Evolutionary conservation across 805 yeast genomes (phyloP).

Genomic region (Ogataea pini): DNA sequence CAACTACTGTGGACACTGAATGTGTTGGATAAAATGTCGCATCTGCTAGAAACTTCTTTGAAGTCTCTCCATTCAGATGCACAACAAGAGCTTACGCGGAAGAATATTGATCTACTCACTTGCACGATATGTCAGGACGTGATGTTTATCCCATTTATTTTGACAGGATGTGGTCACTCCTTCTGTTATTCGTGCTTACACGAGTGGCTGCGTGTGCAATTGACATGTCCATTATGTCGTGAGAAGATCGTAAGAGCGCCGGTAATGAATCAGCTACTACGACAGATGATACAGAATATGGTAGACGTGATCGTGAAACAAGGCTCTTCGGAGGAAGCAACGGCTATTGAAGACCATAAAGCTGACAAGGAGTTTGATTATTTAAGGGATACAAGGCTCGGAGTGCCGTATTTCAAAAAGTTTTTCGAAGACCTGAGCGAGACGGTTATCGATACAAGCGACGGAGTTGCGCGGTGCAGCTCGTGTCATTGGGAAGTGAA

Average conservation of each 20-base stretch:
- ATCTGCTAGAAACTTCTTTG: conserved; percentile 11
- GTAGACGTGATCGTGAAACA: conserved; percentile 39
- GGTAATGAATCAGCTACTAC: conserved; percentile 50
- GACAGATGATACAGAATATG: conserved; percentile 45
- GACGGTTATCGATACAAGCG: conserved; percentile 60
- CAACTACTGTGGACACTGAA: not conserved
- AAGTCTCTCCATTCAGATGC: conserved; percentile 16
- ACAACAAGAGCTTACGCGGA: conserved; percentile 21
- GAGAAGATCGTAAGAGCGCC: conserved; percentile 50
- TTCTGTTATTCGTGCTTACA: conserved; percentile 69
- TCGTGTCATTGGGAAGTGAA: conserved; percentile 81
- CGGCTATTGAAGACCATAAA: conserved; percentile 30
- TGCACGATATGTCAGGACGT: conserved; percentile 73
- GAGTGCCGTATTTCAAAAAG: conserved; percentile 46
- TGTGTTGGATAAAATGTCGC: conserved; percentile 11
- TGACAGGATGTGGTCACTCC: conserved; percentile 70
- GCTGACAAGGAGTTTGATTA: conserved; percentile 37
- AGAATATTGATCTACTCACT: conserved; percentile 35
- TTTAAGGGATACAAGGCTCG: conserved; percentile 37
- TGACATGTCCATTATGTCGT: conserved; percentile 73
- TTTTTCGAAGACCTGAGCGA: conserved; percentile 49
- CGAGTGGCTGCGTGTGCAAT: conserved; percentile 58
- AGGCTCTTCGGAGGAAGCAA: conserved; percentile 22
- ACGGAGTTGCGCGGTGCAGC: conserved; percentile 74
- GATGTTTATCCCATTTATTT: conserved; percentile 61